Conservation (phyloP, 345 rosid genomes). For the Reutealis trisperma region DNA sequence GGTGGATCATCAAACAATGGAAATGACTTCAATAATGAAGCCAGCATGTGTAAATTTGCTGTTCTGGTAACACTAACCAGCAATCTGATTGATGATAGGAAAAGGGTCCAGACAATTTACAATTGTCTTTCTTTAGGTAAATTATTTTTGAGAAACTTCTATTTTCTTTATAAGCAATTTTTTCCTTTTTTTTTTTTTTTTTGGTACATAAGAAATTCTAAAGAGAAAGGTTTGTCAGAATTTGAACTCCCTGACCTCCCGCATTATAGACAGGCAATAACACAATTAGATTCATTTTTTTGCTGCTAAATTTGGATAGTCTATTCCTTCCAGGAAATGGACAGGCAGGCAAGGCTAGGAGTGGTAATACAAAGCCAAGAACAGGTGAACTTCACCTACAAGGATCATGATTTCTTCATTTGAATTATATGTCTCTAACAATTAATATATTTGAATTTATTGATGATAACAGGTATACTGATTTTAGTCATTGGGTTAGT, state of each 20-base stretch:
- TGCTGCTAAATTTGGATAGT: background rate
- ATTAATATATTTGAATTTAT: background rate
- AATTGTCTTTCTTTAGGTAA: conserved; percentile 42
- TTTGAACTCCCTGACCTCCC: too few species aligned
- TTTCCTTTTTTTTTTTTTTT: background rate
- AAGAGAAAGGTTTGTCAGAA: too few species aligned
- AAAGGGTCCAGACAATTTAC: conserved; percentile 31
- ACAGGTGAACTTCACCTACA: conserved; percentile 11
- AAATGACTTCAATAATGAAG: conserved; percentile 10
- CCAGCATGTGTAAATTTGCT: conserved; percentile 45
- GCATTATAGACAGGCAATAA: too few species aligned
- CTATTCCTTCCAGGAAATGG: conserved; percentile 19
- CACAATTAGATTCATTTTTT: too few species aligned
- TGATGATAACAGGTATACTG: conserved; percentile 31
- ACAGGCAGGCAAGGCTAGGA: conserved; percentile 6
- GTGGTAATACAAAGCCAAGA: background rate
- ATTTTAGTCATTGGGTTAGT: conserved; percentile 33
- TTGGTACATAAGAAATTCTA: too few species aligned
- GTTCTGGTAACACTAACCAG: conserved; percentile 45
- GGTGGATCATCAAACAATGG: conserved; percentile 18
- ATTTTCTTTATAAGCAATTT: too few species aligned
- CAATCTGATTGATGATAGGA: conserved; percentile 28
- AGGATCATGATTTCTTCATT: background rate
- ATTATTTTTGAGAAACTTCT: background rate
- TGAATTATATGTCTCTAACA: background rate